phyloP scores from a whole-genome alignment of 1,139 yeast genomes.

The Candida sanyaensis region DNA sequence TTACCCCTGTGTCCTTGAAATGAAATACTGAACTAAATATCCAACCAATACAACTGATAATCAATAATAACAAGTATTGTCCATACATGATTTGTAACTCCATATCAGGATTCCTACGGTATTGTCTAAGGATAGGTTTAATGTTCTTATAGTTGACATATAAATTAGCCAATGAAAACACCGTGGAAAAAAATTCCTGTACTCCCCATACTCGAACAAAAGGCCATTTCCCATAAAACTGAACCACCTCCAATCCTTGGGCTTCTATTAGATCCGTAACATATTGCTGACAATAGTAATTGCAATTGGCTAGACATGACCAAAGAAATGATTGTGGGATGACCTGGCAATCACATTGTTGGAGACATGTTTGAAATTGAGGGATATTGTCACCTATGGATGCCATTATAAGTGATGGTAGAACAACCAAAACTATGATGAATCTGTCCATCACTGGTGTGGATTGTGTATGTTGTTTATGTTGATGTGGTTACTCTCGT shows the following conservation, averaged over 20 bases:
- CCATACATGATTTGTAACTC: slow-evolving; percentile 26
- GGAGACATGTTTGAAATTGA: slow-evolving; percentile 27
- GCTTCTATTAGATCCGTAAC: slow-evolving; percentile 27
- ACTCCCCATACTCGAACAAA: slow-evolving; percentile 38
- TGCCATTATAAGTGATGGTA: not conserved
- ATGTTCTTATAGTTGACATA: slow-evolving; percentile 35
- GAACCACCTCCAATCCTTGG: slow-evolving; percentile 31
- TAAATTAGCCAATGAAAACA: slow-evolving; percentile 43
- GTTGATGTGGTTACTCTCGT: no score
- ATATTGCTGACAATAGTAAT: slow-evolving; percentile 44
- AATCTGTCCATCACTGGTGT: no score
- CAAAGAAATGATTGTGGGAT: slow-evolving; percentile 21
- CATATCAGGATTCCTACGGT: slow-evolving; percentile 15
- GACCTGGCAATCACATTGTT: slow-evolving; percentile 15
- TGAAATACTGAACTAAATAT: slow-evolving; percentile 41
- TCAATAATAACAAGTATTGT: slow-evolving; percentile 33
- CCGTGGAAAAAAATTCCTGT: slow-evolving; percentile 38
- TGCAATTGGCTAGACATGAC: slow-evolving; percentile 43
- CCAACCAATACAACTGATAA: slow-evolving; percentile 42
- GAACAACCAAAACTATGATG: no score
- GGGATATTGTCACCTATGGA: slow-evolving; percentile 35
- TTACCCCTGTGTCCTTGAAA: slow-evolving; percentile 36
- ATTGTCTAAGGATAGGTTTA: slow-evolving; percentile 28
- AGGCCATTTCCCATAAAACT: slow-evolving; percentile 52
- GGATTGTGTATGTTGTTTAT: no score